These are phyloP conservation scores for Calonectria crousiana DNA, from an alignment of 2,329 filamentous ascomycete genomes.

Conservation along the genomic window DNA sequence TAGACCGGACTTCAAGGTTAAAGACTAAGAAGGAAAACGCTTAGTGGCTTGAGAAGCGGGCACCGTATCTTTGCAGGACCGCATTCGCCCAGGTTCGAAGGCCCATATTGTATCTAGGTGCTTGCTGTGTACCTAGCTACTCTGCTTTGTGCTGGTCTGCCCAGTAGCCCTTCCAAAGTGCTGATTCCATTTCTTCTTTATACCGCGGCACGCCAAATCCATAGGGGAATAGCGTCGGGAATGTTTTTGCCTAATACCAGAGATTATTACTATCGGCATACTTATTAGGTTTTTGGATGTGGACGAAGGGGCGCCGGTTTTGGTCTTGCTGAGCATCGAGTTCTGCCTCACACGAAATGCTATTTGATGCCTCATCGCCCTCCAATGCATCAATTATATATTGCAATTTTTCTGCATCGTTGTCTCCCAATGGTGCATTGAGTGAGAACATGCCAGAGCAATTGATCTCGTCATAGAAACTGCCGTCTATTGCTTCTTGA, in stretches of 20 bases:
- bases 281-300: not conserved
- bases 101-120: not conserved
- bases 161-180: not conserved
- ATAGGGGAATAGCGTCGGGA: not conserved
- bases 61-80: not conserved
- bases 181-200: not conserved
- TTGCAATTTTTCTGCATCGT: not conserved
- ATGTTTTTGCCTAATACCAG: not conserved
- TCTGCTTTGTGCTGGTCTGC: not conserved
- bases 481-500: not conserved
- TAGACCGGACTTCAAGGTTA: not conserved
- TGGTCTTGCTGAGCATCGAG: not conserved
- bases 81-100: not conserved
- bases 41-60: slow-evolving; percentile 2
- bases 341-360: not conserved
- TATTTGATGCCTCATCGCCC: no score
- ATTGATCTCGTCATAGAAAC: not conserved
- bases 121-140: rapidly evolving
- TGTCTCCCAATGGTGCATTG: not conserved
- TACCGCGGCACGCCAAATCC: not conserved
- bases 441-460: not conserved
- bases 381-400: not conserved
- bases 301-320: not conserved
- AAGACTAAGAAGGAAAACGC: slow-evolving; percentile 18
- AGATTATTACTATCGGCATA: not conserved